Conservation (phyloP, 1,139 yeast genomes). For the Saccharomyces hybrid region DNA sequence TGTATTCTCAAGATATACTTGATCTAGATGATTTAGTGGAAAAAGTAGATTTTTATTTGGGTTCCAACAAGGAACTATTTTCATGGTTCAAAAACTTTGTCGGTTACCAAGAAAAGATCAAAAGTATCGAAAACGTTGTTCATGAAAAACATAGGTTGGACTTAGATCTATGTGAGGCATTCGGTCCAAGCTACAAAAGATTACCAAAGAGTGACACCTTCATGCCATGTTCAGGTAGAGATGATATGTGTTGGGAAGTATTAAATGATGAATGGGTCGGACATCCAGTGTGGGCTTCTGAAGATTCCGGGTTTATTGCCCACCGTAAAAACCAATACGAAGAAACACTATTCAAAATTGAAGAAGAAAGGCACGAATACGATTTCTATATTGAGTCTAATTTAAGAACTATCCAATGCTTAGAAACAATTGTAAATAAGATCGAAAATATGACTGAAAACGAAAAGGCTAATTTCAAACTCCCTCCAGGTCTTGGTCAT, state of each 20-base stretch:
- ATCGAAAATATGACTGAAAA: conserved; percentile 89
- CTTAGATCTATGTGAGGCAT: conserved; percentile 70
- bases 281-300: conserved; percentile 99
- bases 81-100: conserved; percentile 91
- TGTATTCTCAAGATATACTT: conserved; percentile 83
- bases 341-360: conserved; percentile 87
- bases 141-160: conserved; percentile 88
- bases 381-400: conserved; percentile 94
- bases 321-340: conserved; percentile 97
- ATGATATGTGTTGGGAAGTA: conserved; percentile 99
- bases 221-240: conserved; percentile 98
- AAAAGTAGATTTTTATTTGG: conserved; percentile 78
- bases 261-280: conserved; percentile 98
- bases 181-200: conserved; percentile 89
- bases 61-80: conserved; percentile 68
- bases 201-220: conserved; percentile 90
- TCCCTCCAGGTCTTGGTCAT: conserved; percentile 91
- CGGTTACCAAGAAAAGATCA: conserved; percentile 71
- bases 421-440: conserved; percentile 91
- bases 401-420: conserved; percentile 85
- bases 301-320: conserved; percentile 95
- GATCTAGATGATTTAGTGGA: conserved; percentile 77
- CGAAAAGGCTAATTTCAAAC: conserved; percentile 75
- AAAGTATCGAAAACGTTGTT: conserved; percentile 76
- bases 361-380: conserved; percentile 95